Conservation (phyloP, 2,329 filamentous ascomycete species). For the Cyanodermella asteris region DNA sequence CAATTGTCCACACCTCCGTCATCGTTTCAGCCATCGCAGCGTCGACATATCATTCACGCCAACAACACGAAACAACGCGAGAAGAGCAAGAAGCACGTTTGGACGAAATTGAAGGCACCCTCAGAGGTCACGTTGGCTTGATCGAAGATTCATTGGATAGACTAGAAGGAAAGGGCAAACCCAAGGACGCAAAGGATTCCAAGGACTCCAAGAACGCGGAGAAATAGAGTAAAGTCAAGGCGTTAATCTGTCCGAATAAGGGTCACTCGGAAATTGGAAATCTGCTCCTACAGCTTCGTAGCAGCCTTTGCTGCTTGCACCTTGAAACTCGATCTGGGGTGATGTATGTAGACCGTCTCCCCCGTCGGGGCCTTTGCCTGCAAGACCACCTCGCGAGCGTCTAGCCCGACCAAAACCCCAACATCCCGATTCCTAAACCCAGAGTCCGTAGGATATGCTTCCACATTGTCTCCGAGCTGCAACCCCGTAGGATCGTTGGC, state of each 20-base stretch:
- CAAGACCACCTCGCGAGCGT: slow-evolving; percentile 34
- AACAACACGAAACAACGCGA: slow-evolving; percentile 20
- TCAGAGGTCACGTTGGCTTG: slow-evolving; percentile 24
- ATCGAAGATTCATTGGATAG: slow-evolving; percentile 25
- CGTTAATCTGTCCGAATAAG: too few relatives aligned
- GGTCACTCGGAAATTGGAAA: too few relatives aligned
- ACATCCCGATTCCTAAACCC: slow-evolving; percentile 36
- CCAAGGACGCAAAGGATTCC: too few relatives aligned
- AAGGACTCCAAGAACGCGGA: too few relatives aligned
- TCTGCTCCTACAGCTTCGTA: too few relatives aligned
- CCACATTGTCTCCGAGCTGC: slow-evolving; percentile 30
- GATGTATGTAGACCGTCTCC: slow-evolving; percentile 32
- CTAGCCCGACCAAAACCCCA: slow-evolving; percentile 32
- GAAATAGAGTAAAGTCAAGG: too few relatives aligned
- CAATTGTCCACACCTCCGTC: slow-evolving; percentile 1
- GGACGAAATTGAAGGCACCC: slow-evolving; percentile 25
- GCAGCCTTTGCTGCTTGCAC: slow-evolving; percentile 6
- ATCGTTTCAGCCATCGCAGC: slow-evolving; percentile 7
- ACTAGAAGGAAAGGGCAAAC: slow-evolving; percentile 22
- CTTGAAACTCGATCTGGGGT: slow-evolving; percentile 27
- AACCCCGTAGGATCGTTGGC: slow-evolving; percentile 30
- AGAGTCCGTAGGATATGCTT: slow-evolving; percentile 40
- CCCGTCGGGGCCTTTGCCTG: slow-evolving; percentile 23
- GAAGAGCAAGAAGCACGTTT: slow-evolving; percentile 26
- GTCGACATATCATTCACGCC: slow-evolving; percentile 9